Evolutionary conservation across 2,329 filamentous ascomycete genomes (phyloP).

Genomic region (Monilinia aucupariae): DNA sequence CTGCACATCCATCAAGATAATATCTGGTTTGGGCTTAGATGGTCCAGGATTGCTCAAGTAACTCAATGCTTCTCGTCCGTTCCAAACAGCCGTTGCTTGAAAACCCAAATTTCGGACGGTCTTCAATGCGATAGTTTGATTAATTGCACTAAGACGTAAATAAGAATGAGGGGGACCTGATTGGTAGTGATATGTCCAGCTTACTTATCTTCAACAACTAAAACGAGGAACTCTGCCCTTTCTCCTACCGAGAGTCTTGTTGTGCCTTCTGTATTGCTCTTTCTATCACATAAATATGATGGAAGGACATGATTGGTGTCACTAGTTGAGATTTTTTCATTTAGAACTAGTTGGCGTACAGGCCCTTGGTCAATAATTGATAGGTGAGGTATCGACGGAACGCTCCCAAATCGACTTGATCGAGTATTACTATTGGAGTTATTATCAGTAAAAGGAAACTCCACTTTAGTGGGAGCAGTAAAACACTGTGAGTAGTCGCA

Average conservation of each 20-base stretch:
- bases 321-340: constrained; percentile 20
- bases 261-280: not conserved
- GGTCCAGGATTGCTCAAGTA: constrained; percentile 24
- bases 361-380: not conserved
- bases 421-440: not conserved
- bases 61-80: constrained; percentile 28
- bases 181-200: not conserved
- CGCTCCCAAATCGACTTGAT: not conserved
- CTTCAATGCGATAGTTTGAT: constrained; percentile 28
- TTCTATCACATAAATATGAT: not conserved
- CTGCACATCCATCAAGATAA: constrained; percentile 43
- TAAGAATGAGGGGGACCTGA: not conserved
- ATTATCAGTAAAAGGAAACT: not conserved
- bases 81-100: constrained; percentile 27
- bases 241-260: constrained; percentile 11
- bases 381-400: constrained; percentile 6
- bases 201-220: constrained; percentile 30
- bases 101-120: constrained; percentile 29
- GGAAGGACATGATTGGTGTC: constrained; percentile 11
- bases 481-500: not conserved
- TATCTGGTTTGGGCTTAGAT: constrained; percentile 22
- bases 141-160: constrained; percentile 25
- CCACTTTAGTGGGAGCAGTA: not conserved
- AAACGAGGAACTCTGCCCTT: constrained; percentile 22
- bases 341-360: constrained; percentile 6